Evolutionary conservation across 2,329 filamentous ascomycete species (phyloP), one percentile per base, ranked within the genome.

Genomic region (Cladosporium oxysporum): DNA sequence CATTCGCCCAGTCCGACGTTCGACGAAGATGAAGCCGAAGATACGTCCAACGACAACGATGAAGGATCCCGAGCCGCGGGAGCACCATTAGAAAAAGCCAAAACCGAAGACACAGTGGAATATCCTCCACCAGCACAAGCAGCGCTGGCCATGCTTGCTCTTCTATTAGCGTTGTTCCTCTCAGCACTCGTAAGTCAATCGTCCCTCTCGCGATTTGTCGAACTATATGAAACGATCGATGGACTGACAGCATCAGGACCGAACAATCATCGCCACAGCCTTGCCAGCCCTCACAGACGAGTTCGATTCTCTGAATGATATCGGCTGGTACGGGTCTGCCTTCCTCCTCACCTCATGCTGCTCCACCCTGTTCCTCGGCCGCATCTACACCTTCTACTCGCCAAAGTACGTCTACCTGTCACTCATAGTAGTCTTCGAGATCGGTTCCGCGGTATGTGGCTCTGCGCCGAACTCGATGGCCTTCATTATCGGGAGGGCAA

Each of bases 401-500:
- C 71, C 78, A 10, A 82, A 81, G 69, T 69, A 64, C 11, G 71
- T 71, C 29, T 81, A 79, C 66, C 63, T 81, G 18, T 58, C 70
- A 1, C 59, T 73, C 8, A 76, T 79, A 41, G 69, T 75, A 41
- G 64, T 86, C 49, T 88, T 88, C 67, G 84, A 87, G 70, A 21
- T 86, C 5, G 86, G 86, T 1, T 86, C 84, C 1, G 69, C 84
- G 5, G 73, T 88, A n/a, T 87, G 84, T 69, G 86, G 58, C 16
- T 74, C 78, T 0, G 75, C 79, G 1, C 74, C 73, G 16, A 77
- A 73, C 59, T 76, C 74, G 5, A 72, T 71, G 7, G 75, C 75
- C 0, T 71, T 82, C 53, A 81, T 82, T 57, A 69, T 81, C 18
- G 80, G 80, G 7, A 66, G 80, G 47, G 76, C 79, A 0, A 76